phyloP scores from a whole-genome alignment of 805 yeast genomes.

The Lipomyces spencermartinsiae region DNA sequence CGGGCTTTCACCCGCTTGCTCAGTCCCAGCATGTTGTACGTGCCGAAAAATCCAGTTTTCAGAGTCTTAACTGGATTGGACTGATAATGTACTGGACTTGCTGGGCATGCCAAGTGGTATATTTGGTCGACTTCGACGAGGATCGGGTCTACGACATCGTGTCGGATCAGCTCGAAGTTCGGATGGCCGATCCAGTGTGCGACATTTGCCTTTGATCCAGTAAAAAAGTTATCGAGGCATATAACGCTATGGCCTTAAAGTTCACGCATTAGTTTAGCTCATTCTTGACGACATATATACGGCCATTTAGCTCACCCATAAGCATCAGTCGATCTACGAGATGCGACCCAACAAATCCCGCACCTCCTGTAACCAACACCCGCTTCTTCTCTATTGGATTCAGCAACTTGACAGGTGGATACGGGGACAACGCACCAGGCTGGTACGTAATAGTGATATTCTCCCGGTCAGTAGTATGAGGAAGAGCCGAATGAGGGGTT shows the following conservation, averaged over 20 bases:
- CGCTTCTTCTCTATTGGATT: slow-evolving; percentile 43
- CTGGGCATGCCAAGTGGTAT: slow-evolving; percentile 44
- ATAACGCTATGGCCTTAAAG: slow-evolving; percentile 39
- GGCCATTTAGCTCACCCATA: slow-evolving; percentile 24
- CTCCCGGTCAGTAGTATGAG: slow-evolving; percentile 28
- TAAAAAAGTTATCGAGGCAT: slow-evolving; percentile 42
- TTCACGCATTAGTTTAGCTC: not conserved
- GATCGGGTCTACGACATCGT: slow-evolving; percentile 43
- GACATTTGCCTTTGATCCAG: slow-evolving; percentile 42
- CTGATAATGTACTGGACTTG: slow-evolving; percentile 44
- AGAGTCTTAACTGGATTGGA: slow-evolving; percentile 43
- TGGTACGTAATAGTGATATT: slow-evolving; percentile 30
- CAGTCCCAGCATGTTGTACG: slow-evolving; percentile 44
- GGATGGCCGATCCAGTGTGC: slow-evolving; percentile 45
- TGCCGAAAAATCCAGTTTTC: slow-evolving; percentile 43
- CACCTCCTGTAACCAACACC: slow-evolving; percentile 43
- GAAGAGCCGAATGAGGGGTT: slow-evolving; percentile 33
- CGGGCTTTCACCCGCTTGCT: slow-evolving; percentile 44
- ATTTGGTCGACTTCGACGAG: slow-evolving; percentile 43
- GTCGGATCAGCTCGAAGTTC: slow-evolving; percentile 42
- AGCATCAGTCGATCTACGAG: slow-evolving; percentile 43
- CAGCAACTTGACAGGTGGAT: slow-evolving; percentile 39
- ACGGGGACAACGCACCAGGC: slow-evolving; percentile 30
- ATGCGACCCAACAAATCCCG: slow-evolving; percentile 44
- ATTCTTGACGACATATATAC: not conserved